Evolutionary conservation across 805 yeast genomes (phyloP), one percentile per base, ranked within the genome.

Genomic region (Teunomyces gatunensis): DNA sequence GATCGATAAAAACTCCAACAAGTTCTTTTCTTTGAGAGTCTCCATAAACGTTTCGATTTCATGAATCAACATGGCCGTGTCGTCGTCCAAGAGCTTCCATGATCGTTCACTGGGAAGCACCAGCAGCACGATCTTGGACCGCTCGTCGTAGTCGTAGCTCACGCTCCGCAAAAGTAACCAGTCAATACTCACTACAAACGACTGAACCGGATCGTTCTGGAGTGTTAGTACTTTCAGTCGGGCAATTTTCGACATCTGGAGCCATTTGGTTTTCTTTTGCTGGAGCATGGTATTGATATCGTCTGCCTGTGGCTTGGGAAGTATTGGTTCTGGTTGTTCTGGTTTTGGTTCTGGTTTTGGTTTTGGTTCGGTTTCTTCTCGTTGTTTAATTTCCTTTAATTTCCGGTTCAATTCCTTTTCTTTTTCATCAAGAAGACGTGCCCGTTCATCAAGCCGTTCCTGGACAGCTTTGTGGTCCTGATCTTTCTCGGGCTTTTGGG

Each of bases 71-170:
- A 57, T 51, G 23, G 54, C 47, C 18, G 68, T 53, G 42, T 63
- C 69, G 17, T 70, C 69, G 13, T 67, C 52, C 13, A 68, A 53
- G 5, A 68, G 57, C n/a, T 52, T 47, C 76, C 76, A 71, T 13
- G 64, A 58, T n/a, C 64, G 54, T 35, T 60, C 59, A 15, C 56
- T 58, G 9, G 60, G 63, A 6, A 53, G 48, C 9, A 54, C 53
- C 25, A 56, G 55, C 21, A 53, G 52, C 39, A 60, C 47, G 21
- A 50, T 47, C 28, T 65, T 65, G 30, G 63, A 63, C 9, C 68
- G 52, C 40, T 71, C 75, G 43, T 68, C 74, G 47, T 61, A 68
- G 49, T 67, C 70, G 48, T 69, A 67, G 3, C 65, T 70, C 3
- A 69, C 57, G 45, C 68, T 60, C 46, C 68, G 65, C 42, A 69